These are phyloP conservation scores for Sphaerulina vaccinii DNA, from an alignment of 2,329 filamentous ascomycete species.

Conservation along the genomic window DNA sequence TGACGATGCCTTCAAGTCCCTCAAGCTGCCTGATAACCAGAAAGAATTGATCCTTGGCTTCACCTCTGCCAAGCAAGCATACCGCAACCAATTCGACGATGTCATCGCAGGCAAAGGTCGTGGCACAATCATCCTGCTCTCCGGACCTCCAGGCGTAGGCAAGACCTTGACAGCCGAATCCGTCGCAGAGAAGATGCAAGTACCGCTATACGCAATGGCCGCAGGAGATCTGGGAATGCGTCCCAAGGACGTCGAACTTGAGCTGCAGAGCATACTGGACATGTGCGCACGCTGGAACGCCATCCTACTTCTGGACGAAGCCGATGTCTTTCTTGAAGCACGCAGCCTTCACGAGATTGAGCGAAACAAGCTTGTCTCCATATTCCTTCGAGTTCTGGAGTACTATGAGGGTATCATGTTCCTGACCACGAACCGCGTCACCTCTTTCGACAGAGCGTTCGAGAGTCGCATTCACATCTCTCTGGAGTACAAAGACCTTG, in stretches of 20 bases:
- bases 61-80: constrained; percentile 44
- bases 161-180: constrained; percentile 55
- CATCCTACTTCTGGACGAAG: constrained; percentile 54
- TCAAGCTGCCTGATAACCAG: constrained; percentile 48
- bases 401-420: constrained; percentile 47
- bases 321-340: constrained; percentile 46
- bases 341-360: constrained; percentile 43
- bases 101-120: constrained; percentile 55
- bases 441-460: constrained; percentile 48
- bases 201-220: constrained; percentile 52
- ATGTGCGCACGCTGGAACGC: constrained; percentile 53
- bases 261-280: constrained; percentile 45
- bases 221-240: constrained; percentile 52
- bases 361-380: constrained; percentile 49
- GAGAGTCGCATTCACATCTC: constrained; percentile 48
- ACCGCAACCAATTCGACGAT: constrained; percentile 47
- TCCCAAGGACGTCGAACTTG: constrained; percentile 44
- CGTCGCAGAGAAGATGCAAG: constrained; percentile 52
- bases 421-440: constrained; percentile 47
- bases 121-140: constrained; percentile 53
- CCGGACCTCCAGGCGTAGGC: constrained; percentile 51
- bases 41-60: constrained; percentile 52
- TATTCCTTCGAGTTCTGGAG: constrained; percentile 41
- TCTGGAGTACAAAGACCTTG: constrained; percentile 45
- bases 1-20: constrained; percentile 47